These are phyloP conservation scores for Lodderomyces metapsilosis DNA, from an alignment of 1,139 yeast genomes.

Conservation along the genomic window DNA sequence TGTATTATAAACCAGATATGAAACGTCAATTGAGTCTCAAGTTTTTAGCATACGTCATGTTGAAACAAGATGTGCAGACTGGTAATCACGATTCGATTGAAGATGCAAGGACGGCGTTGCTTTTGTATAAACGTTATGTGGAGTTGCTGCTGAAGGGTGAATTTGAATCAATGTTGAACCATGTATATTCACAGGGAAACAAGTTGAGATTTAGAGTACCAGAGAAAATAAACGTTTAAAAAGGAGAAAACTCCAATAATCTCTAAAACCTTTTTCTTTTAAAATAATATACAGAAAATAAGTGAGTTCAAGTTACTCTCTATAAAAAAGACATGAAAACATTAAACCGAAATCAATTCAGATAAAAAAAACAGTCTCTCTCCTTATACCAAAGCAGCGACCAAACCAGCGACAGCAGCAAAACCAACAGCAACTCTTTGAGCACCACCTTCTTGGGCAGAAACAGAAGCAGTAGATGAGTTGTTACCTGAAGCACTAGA, in stretches of 20 bases:
- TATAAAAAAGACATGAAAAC: too few species aligned
- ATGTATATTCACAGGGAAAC: conserved; percentile 75
- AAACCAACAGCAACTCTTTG: conserved; percentile 32
- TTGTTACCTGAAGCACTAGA: conserved; percentile 10
- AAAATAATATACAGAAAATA: too few species aligned
- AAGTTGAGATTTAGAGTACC: conserved; percentile 44
- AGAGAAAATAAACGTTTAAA: neutral
- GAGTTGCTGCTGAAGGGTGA: conserved; percentile 57
- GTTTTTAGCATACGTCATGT: conserved; percentile 78
- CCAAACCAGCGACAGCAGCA: conserved; percentile 46
- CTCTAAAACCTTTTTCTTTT: too few species aligned
- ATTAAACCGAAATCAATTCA: neutral
- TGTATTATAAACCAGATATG: conserved; percentile 68
- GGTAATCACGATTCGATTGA: conserved; percentile 97
- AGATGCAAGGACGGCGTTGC: conserved; percentile 86
- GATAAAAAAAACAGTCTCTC: neutral
- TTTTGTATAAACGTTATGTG: conserved; percentile 69
- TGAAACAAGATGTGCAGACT: conserved; percentile 76
- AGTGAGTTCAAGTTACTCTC: too few species aligned
- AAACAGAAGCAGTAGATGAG: conserved; percentile 18
- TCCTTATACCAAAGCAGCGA: conserved; percentile 40
- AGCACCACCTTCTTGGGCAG: conserved; percentile 29
- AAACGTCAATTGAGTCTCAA: conserved; percentile 82
- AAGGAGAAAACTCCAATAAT: neutral
- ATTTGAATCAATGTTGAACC: conserved; percentile 60